Evolutionary conservation across 345 rosid genomes (phyloP), one percentile per base, ranked within the genome.

Genomic region (Euphorbia lathyris): DNA sequence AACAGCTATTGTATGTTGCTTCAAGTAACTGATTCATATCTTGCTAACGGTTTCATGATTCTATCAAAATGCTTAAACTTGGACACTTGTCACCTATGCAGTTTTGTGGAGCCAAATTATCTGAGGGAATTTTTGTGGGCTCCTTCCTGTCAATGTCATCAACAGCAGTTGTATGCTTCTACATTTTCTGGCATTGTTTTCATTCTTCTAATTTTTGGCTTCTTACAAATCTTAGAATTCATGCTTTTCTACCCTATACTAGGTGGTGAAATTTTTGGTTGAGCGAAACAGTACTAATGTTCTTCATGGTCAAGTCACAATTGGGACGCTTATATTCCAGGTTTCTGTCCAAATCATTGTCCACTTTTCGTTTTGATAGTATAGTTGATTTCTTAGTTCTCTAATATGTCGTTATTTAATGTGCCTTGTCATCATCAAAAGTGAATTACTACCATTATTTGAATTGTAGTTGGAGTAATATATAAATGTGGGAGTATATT

Each of bases 261-360:
- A 96, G 98, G 99, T 96, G 76, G 98, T 96, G 65, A 96, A 96
- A 78, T 92, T 89, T 86, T 79, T 96, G 68, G 80, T 89, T 45
- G 98, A 96, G 75, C 84, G 84, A 67, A 96, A 87, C 67, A 81
- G 83, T 60, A 88, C 76, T 74, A 92, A 72, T 81, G 76, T 91
- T 71, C 91, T 89, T 71, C 98, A 92, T 69, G 99, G 99, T 78
- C 98, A 96, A 87, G 96, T 96, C 68, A 90, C 98, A 25, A 89
- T 96, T 20, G 98, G 98, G 64, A 96, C 96, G 29, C 93, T 96
- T 76, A 92, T 96, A 72, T 89, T 96, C 80, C 99, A 92, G 99
- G 99, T 92, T 78, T 19, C 25, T 64, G 48, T n/a, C n/a, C n/a
- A n/a, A n/a, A n/a, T n/a, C n/a, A n/a, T n/a, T n/a, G n/a, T n/a